A percentile compares a stretch with the other conserved stretches of the same genome.
These are phyloP conservation scores for Selaginella moellendorffii DNA, from an alignment of 75 land plant genomes.

Conservation along the genomic window DNA sequence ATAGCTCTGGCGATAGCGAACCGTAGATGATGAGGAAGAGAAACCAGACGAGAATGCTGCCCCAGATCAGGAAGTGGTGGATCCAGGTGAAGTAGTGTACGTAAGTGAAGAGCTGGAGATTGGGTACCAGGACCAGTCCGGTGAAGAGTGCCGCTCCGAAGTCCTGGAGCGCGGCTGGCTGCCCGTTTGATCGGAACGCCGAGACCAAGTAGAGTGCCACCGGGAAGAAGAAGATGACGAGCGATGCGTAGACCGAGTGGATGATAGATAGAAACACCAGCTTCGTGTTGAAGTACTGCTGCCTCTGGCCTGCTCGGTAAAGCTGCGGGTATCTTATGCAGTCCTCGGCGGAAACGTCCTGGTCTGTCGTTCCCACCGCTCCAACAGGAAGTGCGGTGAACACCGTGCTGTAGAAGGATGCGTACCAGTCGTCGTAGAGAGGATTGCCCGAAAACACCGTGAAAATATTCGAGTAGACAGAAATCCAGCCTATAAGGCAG, in stretches of 20 bases:
- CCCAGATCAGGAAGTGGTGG: slow-evolving; percentile 33
- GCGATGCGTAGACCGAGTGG: slow-evolving; percentile 9
- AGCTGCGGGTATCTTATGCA: slow-evolving; percentile 24
- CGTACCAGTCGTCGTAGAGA: slow-evolving; percentile 20
- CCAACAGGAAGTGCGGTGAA: slow-evolving; percentile 19
- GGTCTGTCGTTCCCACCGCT: slow-evolving; percentile 16
- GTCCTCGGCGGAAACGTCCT: slow-evolving; percentile 18
- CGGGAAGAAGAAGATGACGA: slow-evolving; percentile 17
- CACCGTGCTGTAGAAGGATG: slow-evolving; percentile 17
- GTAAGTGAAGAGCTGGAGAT: slow-evolving; percentile 8
- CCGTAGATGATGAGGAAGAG: slow-evolving; percentile 24
- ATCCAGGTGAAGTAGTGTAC: slow-evolving; percentile 35
- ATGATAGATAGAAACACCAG: background rate
- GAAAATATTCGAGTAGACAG: slow-evolving; percentile 17
- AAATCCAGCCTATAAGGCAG: slow-evolving; percentile 15
- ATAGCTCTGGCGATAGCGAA: slow-evolving; percentile 16
- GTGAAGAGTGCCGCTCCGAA: slow-evolving; percentile 11
- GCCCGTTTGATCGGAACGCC: slow-evolving; percentile 14
- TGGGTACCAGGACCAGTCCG: slow-evolving; percentile 10
- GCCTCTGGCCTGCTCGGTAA: slow-evolving; percentile 8
- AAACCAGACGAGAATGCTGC: slow-evolving; percentile 28
- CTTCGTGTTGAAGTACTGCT: background rate
- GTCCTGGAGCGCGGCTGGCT: slow-evolving; percentile 13
- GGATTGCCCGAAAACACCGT: slow-evolving; percentile 19
- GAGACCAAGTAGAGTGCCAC: background rate